These are phyloP conservation scores for Fraxinus platypoda DNA, from an alignment of 305 asterid genomes.

Conservation along the genomic window DNA sequence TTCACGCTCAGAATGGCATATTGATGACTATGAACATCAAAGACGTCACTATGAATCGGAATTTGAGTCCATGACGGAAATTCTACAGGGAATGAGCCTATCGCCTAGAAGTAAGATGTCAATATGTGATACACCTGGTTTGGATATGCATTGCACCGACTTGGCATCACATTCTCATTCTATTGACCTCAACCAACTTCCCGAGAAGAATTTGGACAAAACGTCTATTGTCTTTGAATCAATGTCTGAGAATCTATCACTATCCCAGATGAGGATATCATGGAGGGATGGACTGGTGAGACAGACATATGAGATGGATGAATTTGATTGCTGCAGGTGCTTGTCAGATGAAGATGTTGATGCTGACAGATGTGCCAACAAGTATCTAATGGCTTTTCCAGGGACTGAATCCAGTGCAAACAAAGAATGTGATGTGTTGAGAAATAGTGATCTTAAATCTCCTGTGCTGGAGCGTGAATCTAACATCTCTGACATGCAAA, in stretches of 20 bases:
- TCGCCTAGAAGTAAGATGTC: conserved; percentile 30
- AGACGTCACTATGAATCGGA: conserved; percentile 23
- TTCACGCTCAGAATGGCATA: conserved; percentile 31
- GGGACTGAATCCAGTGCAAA: neutral
- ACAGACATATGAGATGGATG: conserved; percentile 40
- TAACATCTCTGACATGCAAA: conserved; percentile 28
- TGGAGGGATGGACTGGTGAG: conserved; percentile 62
- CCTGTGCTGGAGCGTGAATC: conserved; percentile 60
- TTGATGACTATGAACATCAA: conserved; percentile 8
- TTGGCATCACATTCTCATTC: conserved; percentile 23
- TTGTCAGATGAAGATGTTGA: conserved; percentile 63
- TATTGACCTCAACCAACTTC: conserved; percentile 8
- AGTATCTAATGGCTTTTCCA: conserved; percentile 6
- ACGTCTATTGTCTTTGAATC: conserved; percentile 51
- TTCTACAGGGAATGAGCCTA: conserved; percentile 31
- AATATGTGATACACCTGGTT: conserved; percentile 36
- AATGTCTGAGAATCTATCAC: conserved; percentile 37
- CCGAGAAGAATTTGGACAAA: conserved; percentile 22
- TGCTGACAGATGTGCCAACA: conserved; percentile 13
- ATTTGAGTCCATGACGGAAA: conserved; percentile 32
- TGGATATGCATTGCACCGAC: conserved; percentile 23
- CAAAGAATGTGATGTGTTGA: conserved; percentile 14
- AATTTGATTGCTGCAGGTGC: conserved; percentile 63
- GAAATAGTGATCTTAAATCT: conserved; percentile 18
- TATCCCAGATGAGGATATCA: conserved; percentile 65